Base-by-base conservation (phyloP, 768 basidiomycete genomes). In the Xerocomellus dryophilus region DNA sequence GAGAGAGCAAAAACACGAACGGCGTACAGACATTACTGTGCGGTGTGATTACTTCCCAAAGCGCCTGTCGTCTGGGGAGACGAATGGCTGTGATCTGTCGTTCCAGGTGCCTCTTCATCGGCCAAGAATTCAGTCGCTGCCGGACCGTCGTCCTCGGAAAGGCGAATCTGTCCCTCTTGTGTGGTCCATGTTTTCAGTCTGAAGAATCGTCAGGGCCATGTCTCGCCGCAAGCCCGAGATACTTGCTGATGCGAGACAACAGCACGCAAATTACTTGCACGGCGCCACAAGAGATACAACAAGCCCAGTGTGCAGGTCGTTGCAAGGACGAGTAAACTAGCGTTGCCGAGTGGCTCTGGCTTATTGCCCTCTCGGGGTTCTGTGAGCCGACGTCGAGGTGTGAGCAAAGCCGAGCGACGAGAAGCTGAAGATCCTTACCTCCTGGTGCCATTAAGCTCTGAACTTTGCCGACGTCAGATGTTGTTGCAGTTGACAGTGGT, bases 71-170 rank as follows among this genome's bases (percentile, higher is more conserved):
- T 62, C 31, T 54, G 61, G 17, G 57, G 51, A 10, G 70, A 49
- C 12, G 62, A 61, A 31, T 70, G 66, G 35, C 59, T 57, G 54
- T 63, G 66, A 23, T 63, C 59, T 25, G 68, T 71, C 29, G 76
- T 68, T 32, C 76, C 79, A 12, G 80, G 54, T 21, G 61, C 67
- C 17, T 77, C 84, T 43, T 83, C 83, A 43, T 81, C 77, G 31
- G 81, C 78, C 44, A 89, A 60, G 56, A 88, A 88, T 50, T 84
- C 82, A 15, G 74, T 73, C n/a, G 85, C 78, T n/a, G 86, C 76
- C 12, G 86, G 86, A 0, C 85, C 84, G 49, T 88, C 85, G 58
- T 89, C 87, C 62, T 81, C 77, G 43, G 85, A 86, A 20, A 89
- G 75, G 9, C 86, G 79, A 50, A 89, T 85, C 7, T 67, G 74